A percentile compares a stretch with the other conserved stretches of the same genome.
phyloP scores from a whole-genome alignment of 2,329 filamentous ascomycete species.

The Periconia sp. region DNA sequence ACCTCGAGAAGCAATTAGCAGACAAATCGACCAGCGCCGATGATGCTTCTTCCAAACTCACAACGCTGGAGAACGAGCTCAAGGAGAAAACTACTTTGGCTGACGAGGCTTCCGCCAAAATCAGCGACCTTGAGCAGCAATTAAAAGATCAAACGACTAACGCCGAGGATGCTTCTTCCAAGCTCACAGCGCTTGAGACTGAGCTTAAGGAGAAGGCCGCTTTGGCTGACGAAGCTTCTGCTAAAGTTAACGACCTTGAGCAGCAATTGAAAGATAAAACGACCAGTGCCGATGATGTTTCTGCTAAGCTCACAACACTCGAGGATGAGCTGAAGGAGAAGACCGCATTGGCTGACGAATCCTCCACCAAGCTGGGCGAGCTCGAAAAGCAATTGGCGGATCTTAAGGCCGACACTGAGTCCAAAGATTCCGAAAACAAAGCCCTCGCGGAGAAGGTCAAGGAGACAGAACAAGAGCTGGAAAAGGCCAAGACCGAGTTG shows the following conservation, averaged over 20 bases:
- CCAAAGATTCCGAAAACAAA: constrained; percentile 11
- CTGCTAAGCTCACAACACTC: constrained; percentile 4
- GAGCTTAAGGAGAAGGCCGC: constrained; percentile 18
- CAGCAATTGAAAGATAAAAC: no score
- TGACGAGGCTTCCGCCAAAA: constrained; percentile 23
- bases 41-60: neutral
- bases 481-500: constrained; percentile 3
- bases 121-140: constrained; percentile 1
- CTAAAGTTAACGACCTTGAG: constrained; percentile 16
- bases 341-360: constrained; percentile 4
- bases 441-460: constrained; percentile 8
- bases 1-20: neutral
- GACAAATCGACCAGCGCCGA: neutral
- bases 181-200: neutral
- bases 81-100: constrained; percentile 7
- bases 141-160: no score
- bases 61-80: constrained; percentile 14
- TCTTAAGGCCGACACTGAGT: constrained; percentile 10
- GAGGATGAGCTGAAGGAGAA: constrained; percentile 18
- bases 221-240: constrained; percentile 13
- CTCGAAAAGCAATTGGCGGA: constrained; percentile 3
- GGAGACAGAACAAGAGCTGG: constrained; percentile 13
- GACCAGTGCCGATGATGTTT: constrained; percentile 13
- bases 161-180: neutral
- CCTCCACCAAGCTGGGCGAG: constrained; percentile 20